Percentiles rank a stretch among this genome's conserved stretches.
phyloP scores from a whole-genome alignment of 306 rosid species.

The Ormosia emarginata region DNA sequence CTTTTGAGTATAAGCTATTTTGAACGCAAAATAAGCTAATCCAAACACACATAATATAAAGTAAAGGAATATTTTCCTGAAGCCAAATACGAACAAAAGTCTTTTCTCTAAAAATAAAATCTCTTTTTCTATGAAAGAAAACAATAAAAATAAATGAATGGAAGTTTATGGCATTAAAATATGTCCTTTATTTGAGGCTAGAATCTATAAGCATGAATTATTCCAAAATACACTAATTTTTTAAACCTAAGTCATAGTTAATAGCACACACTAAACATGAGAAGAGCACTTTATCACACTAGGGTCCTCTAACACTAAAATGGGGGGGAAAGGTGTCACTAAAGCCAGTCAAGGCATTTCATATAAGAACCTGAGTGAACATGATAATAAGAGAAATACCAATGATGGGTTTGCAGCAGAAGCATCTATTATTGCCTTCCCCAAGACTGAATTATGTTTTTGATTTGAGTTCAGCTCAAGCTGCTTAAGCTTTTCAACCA shows the following conservation, averaged over 20 bases:
- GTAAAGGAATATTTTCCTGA: not conserved
- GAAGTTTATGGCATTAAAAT: not conserved
- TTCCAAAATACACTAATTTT: not conserved
- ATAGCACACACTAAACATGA: not conserved
- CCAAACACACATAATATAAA: not conserved
- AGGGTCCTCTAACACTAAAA: slow-evolving; percentile 6
- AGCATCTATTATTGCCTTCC: slow-evolving; percentile 64
- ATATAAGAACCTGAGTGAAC: slow-evolving; percentile 11
- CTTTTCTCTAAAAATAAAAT: not conserved
- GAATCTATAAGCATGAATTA: slow-evolving; percentile 4
- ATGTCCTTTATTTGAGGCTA: slow-evolving; percentile 4
- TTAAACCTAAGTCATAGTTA: not conserved
- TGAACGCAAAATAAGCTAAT: no score
- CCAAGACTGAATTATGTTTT: slow-evolving; percentile 48
- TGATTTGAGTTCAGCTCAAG: slow-evolving; percentile 59
- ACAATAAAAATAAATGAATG: not conserved
- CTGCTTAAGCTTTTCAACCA: slow-evolving; percentile 77
- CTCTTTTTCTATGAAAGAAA: not conserved
- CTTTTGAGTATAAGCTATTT: no score
- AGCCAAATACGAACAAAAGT: not conserved
- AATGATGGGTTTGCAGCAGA: slow-evolving; percentile 56
- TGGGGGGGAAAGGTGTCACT: not conserved
- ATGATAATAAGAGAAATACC: slow-evolving; percentile 46
- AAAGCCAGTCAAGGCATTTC: slow-evolving; percentile 5
- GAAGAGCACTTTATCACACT: not conserved